These are phyloP conservation scores for Diaporthe vexans DNA, from an alignment of 2,329 filamentous ascomycete species.

Conservation along the genomic window DNA sequence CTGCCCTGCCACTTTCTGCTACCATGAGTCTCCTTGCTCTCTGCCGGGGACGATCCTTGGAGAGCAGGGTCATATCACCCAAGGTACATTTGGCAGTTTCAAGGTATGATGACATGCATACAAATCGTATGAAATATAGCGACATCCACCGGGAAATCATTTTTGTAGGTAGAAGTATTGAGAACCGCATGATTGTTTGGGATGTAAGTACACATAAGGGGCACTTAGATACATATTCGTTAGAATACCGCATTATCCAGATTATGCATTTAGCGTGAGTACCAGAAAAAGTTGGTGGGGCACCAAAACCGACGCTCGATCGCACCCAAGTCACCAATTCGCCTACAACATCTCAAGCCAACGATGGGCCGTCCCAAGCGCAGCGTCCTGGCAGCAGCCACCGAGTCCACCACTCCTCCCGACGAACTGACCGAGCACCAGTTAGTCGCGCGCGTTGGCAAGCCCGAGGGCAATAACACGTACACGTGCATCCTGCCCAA, in stretches of 20 bases:
- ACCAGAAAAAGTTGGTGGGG: conserved; percentile 36
- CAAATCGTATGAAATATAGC: fast-evolving
- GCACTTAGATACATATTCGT: neutral
- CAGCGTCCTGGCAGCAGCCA: conserved; percentile 81
- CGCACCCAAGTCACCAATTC: conserved; percentile 17
- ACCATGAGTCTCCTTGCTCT: neutral
- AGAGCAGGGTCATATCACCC: neutral
- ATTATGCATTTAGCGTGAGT: neutral
- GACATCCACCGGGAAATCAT: neutral
- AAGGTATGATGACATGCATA: too few species aligned
- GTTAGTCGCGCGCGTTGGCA: conserved; percentile 81
- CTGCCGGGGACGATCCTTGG: neutral
- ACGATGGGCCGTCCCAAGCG: conserved; percentile 82
- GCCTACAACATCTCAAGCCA: neutral
- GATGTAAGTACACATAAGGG: neutral
- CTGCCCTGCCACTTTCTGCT: neutral
- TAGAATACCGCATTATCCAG: neutral
- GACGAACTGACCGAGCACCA: conserved; percentile 71
- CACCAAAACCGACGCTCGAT: neutral
- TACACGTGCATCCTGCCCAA: conserved; percentile 83
- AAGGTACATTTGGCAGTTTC: neutral
- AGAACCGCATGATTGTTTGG: neutral
- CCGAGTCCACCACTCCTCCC: conserved; percentile 75
- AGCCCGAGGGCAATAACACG: conserved; percentile 89
- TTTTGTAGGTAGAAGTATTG: neutral